These are phyloP conservation scores for Dendrobium catenatum DNA, from an alignment of 106 monocot species.

Conservation along the genomic window DNA sequence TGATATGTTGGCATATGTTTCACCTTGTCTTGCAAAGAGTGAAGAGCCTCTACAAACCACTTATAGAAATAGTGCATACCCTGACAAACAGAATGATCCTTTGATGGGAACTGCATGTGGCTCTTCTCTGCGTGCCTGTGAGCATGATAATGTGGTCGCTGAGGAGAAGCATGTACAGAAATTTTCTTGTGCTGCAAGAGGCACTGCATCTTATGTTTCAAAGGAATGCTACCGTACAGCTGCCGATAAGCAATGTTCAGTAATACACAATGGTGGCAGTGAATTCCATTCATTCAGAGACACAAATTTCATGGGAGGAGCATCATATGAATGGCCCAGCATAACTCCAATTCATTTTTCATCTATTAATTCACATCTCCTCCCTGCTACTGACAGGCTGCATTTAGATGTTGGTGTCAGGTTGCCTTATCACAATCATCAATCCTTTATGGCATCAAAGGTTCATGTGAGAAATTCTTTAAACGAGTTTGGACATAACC, in stretches of 20 bases:
- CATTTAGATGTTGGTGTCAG: conserved; percentile 78
- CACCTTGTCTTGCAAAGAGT: conserved; percentile 1
- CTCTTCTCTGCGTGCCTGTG: not conserved
- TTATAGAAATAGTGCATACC: not conserved
- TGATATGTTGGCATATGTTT: conserved; percentile 3
- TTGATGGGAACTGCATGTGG: not conserved
- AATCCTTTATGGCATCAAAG: conserved; percentile 43
- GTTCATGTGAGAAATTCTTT: conserved; percentile 36
- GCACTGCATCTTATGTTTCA: conserved; percentile 8
- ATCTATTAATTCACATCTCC: conserved; percentile 36
- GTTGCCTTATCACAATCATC: conserved; percentile 36
- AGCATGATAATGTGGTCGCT: not conserved
- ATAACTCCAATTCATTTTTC: conserved; percentile 32
- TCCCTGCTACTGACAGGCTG: conserved; percentile 56
- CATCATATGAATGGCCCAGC: conserved; percentile 63
- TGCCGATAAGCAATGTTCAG: conserved; percentile 10
- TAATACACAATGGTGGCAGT: conserved; percentile 15
- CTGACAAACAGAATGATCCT: conserved; percentile 1
- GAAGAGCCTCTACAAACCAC: conserved; percentile 1
- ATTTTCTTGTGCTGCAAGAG: not conserved
- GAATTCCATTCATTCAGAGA: conserved; percentile 9
- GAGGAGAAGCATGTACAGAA: not conserved
- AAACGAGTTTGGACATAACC: conserved; percentile 32
- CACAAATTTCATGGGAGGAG: conserved; percentile 18
- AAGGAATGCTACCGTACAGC: conserved; percentile 2